A percentile compares a stretch with the other conserved stretches of the same genome.
Conservation (phyloP, 1,139 yeast genomes). For the Fermentozyma sake region DNA sequence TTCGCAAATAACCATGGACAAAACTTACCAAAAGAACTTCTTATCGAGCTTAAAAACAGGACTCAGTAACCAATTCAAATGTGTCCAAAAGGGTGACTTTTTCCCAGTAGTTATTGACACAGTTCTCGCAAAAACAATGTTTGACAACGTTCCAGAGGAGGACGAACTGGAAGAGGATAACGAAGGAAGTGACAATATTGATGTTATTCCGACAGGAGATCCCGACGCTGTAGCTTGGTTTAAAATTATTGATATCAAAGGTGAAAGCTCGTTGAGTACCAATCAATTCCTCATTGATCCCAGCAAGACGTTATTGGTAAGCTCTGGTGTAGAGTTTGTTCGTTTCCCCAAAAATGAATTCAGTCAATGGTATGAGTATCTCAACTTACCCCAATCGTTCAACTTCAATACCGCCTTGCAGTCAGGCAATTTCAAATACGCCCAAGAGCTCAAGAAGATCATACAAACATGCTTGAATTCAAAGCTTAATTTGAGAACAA, state of each 20-base stretch:
- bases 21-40: constrained; percentile 60
- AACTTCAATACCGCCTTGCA: constrained; percentile 20
- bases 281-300: constrained; percentile 63
- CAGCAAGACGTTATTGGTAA: constrained; percentile 58
- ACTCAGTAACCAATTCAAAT: constrained; percentile 55
- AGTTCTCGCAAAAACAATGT: constrained; percentile 56
- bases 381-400: constrained; percentile 37
- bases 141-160: constrained; percentile 28
- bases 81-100: constrained; percentile 59
- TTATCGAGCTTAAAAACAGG: constrained; percentile 57
- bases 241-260: constrained; percentile 44
- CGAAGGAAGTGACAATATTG: constrained; percentile 20
- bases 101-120: constrained; percentile 80
- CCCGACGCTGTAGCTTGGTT: constrained; percentile 88
- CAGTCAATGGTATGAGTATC: constrained; percentile 42
- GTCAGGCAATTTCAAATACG: constrained; percentile 40
- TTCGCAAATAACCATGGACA: constrained; percentile 68
- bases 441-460: constrained; percentile 49
- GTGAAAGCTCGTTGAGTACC: constrained; percentile 21
- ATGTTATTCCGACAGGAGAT: constrained; percentile 52
- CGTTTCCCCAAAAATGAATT: constrained; percentile 31
- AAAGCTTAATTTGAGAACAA: constrained; percentile 47
- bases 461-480: constrained; percentile 39
- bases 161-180: constrained; percentile 24
- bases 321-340: constrained; percentile 53